A percentile compares a stretch with the other conserved stretches of the same genome.
phyloP scores from a whole-genome alignment of 257 asterid species.

The Handroanthus guayacan region DNA sequence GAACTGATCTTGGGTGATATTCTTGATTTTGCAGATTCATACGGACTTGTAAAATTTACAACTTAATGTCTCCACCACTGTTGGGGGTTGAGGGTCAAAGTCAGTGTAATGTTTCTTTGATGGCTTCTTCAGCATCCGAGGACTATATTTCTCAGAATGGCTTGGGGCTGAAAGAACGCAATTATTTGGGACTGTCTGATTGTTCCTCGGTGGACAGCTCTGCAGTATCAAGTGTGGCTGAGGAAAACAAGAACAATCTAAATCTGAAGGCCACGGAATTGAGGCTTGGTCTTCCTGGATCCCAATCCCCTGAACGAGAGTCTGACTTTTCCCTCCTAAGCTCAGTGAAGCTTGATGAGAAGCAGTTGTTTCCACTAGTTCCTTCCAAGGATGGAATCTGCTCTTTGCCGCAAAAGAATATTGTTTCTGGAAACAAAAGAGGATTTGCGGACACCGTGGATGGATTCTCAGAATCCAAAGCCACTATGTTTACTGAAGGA shows the following conservation, averaged over 20 bases:
- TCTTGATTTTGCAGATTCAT: conserved; percentile 35
- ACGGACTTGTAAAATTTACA: background rate
- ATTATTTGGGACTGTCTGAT: conserved; percentile 76
- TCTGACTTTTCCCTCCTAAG: conserved; percentile 44
- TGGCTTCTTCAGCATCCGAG: conserved; percentile 61
- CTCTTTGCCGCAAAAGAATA: conserved; percentile 53
- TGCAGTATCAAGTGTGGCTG: conserved; percentile 38
- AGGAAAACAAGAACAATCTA: conserved; percentile 55
- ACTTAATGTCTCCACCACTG: conserved; percentile 58
- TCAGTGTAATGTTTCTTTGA: conserved; percentile 48
- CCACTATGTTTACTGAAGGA: conserved; percentile 52
- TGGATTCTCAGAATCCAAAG: conserved; percentile 54
- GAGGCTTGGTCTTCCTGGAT: conserved; percentile 95
- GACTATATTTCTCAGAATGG: conserved; percentile 50
- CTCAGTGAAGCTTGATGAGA: conserved; percentile 63
- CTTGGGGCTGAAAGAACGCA: conserved; percentile 64
- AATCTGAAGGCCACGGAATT: conserved; percentile 81
- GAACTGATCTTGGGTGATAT: background rate
- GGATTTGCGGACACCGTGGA: conserved; percentile 77
- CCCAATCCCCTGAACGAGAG: conserved; percentile 76
- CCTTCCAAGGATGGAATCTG: conserved; percentile 68
- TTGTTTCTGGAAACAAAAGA: conserved; percentile 77
- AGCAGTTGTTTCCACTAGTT: conserved; percentile 72
- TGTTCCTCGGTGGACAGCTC: conserved; percentile 80
- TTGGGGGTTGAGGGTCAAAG: conserved; percentile 62